Evolutionary conservation across 768 basidiomycete species (phyloP).

Genomic region (Termitomyces sp.): DNA sequence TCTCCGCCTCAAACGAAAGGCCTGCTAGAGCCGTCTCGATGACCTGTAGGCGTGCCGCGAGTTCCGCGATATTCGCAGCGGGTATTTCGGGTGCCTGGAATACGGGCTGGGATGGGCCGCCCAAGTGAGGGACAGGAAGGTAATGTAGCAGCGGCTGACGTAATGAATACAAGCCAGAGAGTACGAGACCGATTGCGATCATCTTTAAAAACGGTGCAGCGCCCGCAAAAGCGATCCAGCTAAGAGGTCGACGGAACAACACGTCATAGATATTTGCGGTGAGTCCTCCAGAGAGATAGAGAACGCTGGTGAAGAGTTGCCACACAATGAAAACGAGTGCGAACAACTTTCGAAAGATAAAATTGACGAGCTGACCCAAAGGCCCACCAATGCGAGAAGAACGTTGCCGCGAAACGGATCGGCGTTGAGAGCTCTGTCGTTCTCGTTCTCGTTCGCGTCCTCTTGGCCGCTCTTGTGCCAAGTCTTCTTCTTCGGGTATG

Average conservation of each 20-base stretch:
- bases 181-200: slow-evolving; percentile 38
- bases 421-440: slow-evolving; percentile 20
- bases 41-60: slow-evolving; percentile 56
- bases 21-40: slow-evolving; percentile 64
- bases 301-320: slow-evolving; percentile 31
- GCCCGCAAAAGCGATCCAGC: slow-evolving; percentile 33
- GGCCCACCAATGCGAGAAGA: slow-evolving; percentile 38
- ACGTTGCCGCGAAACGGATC: slow-evolving; percentile 28
- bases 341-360: slow-evolving; percentile 22
- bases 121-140: slow-evolving; percentile 30
- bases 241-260: slow-evolving; percentile 45
- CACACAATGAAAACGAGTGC: slow-evolving; percentile 23
- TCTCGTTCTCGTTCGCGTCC: not conserved
- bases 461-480: slow-evolving; percentile 17
- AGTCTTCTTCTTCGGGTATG: slow-evolving; percentile 59
- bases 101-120: slow-evolving; percentile 15
- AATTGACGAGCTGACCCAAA: slow-evolving; percentile 38
- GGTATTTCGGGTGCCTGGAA: slow-evolving; percentile 59
- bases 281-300: slow-evolving; percentile 43
- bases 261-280: slow-evolving; percentile 49
- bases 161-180: slow-evolving; percentile 44
- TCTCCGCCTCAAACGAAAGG: slow-evolving; percentile 54
- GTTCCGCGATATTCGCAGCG: slow-evolving; percentile 62
- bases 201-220: slow-evolving; percentile 33
- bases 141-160: slow-evolving; percentile 30